Base-by-base conservation (phyloP, 176 grass and related monocot species). In the Secale cereale region DNA sequence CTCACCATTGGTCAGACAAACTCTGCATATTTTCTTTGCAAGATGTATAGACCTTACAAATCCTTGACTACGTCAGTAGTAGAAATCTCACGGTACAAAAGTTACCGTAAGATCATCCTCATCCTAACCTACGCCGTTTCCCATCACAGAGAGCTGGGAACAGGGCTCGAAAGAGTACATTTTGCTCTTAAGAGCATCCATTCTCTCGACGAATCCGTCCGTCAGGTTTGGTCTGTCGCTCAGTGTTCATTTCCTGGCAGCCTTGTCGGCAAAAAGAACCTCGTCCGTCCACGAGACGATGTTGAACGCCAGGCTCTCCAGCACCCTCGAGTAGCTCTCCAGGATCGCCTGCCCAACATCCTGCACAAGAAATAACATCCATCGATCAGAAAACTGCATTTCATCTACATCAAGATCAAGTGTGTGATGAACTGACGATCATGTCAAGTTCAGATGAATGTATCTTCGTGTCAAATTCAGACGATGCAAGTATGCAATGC, bases 291-390 rank as follows among this genome's bases (percentile, higher is more conserved):
- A 99, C 16, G 97, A 95, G 45, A 99, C 88, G 6, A 96, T 85
- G 83, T 99, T 99, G 83, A 92, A 99, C 57, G 97, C 93, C 76
- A 96, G 75, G 86, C 97, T 96, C 82, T 99, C 97, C 69, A 99
- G 25, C 60, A 99, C 97, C 85, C 97, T 96, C 10, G 97, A 96
- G 81, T 99, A 99, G 88, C 97, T 99, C 89, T 99, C 97, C 45
- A 99, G 72, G 45, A 99, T 96, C 40, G 93, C 91, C 66, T 99
- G 97, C 31, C 97, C 97, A 74, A 99, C 90, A 88, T 99, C 97
- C 97, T 96, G 56, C 40, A 52, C 3, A 60, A 0, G 3, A 25
- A 85, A 2, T 15, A 1, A 14, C 3, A n/a, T 41, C 16, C 74
- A 37, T 22, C 0, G 0, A 69, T 89, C 59, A 88, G 79, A 45